These are phyloP conservation scores for Coemansia sp. DNA, from an alignment of 192 early-diverging fungal genomes.

Conservation along the genomic window DNA sequence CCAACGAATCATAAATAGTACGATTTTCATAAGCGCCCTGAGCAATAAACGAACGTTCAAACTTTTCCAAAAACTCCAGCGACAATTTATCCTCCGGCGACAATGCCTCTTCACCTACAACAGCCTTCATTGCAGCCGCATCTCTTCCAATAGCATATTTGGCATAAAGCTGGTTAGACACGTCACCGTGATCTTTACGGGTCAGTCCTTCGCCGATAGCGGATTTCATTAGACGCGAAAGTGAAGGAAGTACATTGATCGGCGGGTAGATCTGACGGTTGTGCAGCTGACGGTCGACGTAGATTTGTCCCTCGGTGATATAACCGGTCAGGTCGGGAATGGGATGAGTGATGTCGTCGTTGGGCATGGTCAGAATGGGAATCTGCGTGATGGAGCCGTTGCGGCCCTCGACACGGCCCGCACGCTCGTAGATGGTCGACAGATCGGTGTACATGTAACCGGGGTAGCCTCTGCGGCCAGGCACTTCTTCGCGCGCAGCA, in stretches of 20 bases:
- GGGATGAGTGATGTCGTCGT: slow-evolving; percentile 99
- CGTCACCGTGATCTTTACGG: slow-evolving; percentile 98
- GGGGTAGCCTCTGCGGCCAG: slow-evolving; percentile 98
- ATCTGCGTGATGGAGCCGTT: slow-evolving; percentile 99
- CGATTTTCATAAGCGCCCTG: slow-evolving; percentile 96
- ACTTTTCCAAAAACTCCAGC: slow-evolving; percentile 98
- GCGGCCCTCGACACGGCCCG: slow-evolving; percentile 94
- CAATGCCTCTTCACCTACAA: slow-evolving; percentile 98
- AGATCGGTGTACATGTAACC: slow-evolving; percentile 99
- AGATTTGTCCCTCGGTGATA: slow-evolving; percentile 99
- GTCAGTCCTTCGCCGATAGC: slow-evolving; percentile 98
- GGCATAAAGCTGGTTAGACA: slow-evolving; percentile 98
- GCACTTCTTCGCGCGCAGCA: slow-evolving; percentile 98
- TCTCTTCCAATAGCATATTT: slow-evolving; percentile 99
- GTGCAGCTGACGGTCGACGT: slow-evolving; percentile 96
- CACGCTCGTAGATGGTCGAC: slow-evolving; percentile 99
- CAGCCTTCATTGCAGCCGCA: slow-evolving; percentile 99
- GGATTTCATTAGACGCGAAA: slow-evolving; percentile 99
- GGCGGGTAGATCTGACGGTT: slow-evolving; percentile 99
- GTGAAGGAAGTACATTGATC: slow-evolving; percentile 97
- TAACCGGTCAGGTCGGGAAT: slow-evolving; percentile 99
- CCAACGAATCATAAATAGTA: slow-evolving; percentile 95
- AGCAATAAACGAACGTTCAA: slow-evolving; percentile 96
- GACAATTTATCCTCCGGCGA: slow-evolving; percentile 98
- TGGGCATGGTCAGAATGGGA: slow-evolving; percentile 99